Conservation (phyloP, 371 early-diverging fungal species). For the Dinochytrium kinnereticum region DNA sequence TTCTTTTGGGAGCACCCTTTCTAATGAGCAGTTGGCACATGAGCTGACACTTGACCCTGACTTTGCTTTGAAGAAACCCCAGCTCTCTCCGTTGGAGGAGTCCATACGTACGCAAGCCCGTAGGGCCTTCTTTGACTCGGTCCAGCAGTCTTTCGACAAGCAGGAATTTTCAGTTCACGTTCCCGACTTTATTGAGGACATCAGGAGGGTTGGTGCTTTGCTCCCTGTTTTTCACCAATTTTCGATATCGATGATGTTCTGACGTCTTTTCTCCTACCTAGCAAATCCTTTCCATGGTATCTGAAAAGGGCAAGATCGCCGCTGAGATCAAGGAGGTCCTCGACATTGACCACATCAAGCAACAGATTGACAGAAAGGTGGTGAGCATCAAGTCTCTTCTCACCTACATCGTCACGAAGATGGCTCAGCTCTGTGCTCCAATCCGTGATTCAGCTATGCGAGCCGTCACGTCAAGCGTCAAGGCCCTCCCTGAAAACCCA, state of each 20-base stretch:
- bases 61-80: slow-evolving; percentile 59
- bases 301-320: slow-evolving; percentile 46
- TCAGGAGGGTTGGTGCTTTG: slow-evolving; percentile 56
- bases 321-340: slow-evolving; percentile 62
- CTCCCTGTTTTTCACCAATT: neutral
- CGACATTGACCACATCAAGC: slow-evolving; percentile 63
- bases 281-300: slow-evolving; percentile 53
- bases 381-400: slow-evolving; percentile 58
- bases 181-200: slow-evolving; percentile 57
- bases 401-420: slow-evolving; percentile 54
- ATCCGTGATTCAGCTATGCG: slow-evolving; percentile 69
- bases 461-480: slow-evolving; percentile 24
- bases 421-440: slow-evolving; percentile 77
- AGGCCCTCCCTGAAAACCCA: neutral
- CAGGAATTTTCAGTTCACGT: slow-evolving; percentile 51
- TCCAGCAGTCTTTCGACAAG: slow-evolving; percentile 57
- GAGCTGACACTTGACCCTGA: slow-evolving; percentile 80
- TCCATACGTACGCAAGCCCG: slow-evolving; percentile 61
- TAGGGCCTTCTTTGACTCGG: slow-evolving; percentile 68
- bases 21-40: slow-evolving; percentile 77
- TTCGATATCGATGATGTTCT: too few relatives aligned
- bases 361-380: slow-evolving; percentile 56
- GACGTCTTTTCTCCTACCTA: too few relatives aligned
- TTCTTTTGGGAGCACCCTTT: slow-evolving; percentile 42
- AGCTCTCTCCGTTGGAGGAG: slow-evolving; percentile 58